phyloP scores from a whole-genome alignment of 2,329 filamentous ascomycete species.

The Talaromyces sp. region DNA sequence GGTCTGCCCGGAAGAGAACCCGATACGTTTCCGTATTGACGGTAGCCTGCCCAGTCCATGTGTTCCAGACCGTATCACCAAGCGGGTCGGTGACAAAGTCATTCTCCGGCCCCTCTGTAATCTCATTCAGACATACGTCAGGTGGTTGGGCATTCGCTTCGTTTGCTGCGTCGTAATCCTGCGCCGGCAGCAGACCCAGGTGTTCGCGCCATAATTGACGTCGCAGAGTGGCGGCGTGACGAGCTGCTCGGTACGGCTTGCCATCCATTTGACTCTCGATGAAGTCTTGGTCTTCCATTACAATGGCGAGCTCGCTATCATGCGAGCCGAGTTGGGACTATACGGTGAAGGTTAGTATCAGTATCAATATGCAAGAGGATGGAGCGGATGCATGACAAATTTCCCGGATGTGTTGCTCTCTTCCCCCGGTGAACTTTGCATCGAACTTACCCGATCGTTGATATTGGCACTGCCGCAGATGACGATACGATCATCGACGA shows the following conservation, averaged over 20 bases:
- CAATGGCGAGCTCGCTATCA: conserved; percentile 86
- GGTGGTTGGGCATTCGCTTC: conserved; percentile 79
- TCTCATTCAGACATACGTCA: conserved; percentile 68
- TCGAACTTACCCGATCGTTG: conserved; percentile 59
- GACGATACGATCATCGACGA: conserved; percentile 78
- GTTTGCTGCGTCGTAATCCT: conserved; percentile 66
- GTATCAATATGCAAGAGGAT: background rate
- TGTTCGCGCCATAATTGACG: conserved; percentile 90
- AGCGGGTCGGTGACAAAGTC: conserved; percentile 75
- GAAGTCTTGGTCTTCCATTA: conserved; percentile 76
- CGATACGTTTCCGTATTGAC: conserved; percentile 80
- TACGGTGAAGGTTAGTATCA: background rate
- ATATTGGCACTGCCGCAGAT: conserved; percentile 78
- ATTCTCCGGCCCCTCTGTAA: conserved; percentile 71
- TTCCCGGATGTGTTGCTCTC: no score
- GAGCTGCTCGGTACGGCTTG: conserved; percentile 68
- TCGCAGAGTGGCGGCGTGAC: conserved; percentile 78
- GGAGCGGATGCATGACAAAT: background rate
- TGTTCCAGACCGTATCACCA: conserved; percentile 64
- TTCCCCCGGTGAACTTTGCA: background rate
- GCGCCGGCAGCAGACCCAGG: conserved; percentile 77
- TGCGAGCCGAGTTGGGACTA: conserved; percentile 78
- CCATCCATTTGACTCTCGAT: conserved; percentile 76
- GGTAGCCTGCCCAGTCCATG: conserved; percentile 74
- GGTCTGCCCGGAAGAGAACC: conserved; percentile 83